These are phyloP conservation scores for Russula foetens DNA, from an alignment of 768 basidiomycete species.

Conservation along the genomic window DNA sequence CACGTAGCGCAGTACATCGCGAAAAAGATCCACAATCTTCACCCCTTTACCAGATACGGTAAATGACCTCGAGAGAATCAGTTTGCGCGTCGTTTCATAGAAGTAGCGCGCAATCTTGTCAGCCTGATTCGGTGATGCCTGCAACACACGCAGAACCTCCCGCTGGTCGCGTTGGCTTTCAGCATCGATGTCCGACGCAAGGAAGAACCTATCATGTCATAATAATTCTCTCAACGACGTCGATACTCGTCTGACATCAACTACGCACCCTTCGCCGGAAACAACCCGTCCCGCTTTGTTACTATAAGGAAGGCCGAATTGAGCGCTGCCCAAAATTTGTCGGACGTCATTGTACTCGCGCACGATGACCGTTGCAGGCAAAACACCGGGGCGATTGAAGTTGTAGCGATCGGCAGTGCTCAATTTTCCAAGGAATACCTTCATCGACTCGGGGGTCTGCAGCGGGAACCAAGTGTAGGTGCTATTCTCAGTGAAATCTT, in stretches of 20 bases:
- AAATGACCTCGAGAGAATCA: conserved; percentile 58
- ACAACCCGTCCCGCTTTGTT: conserved; percentile 45
- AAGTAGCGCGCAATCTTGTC: conserved; percentile 53
- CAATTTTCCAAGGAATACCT: conserved; percentile 46
- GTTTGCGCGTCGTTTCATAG: conserved; percentile 50
- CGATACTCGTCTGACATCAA: not conserved
- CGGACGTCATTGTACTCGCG: conserved; percentile 43
- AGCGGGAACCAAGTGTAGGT: conserved; percentile 82
- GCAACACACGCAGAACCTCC: conserved; percentile 41
- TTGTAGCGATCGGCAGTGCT: conserved; percentile 50
- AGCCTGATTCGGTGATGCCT: conserved; percentile 38
- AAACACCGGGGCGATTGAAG: conserved; percentile 39
- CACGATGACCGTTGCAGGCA: conserved; percentile 27
- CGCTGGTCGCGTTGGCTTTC: conserved; percentile 37
- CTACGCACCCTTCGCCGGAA: conserved; percentile 47
- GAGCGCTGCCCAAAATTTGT: conserved; percentile 41
- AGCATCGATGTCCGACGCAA: conserved; percentile 36
- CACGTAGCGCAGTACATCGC: conserved; percentile 55
- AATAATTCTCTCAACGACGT: not conserved
- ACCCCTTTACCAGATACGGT: conserved; percentile 45
- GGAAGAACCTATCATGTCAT: conserved; percentile 52
- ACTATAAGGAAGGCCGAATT: conserved; percentile 44
- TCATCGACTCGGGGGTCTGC: conserved; percentile 70
- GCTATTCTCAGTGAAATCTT: conserved; percentile 59
- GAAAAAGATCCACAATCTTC: conserved; percentile 54